These are phyloP conservation scores for Phyllosticta ampelicida DNA, from an alignment of 2,329 filamentous ascomycete genomes.

Conservation along the genomic window DNA sequence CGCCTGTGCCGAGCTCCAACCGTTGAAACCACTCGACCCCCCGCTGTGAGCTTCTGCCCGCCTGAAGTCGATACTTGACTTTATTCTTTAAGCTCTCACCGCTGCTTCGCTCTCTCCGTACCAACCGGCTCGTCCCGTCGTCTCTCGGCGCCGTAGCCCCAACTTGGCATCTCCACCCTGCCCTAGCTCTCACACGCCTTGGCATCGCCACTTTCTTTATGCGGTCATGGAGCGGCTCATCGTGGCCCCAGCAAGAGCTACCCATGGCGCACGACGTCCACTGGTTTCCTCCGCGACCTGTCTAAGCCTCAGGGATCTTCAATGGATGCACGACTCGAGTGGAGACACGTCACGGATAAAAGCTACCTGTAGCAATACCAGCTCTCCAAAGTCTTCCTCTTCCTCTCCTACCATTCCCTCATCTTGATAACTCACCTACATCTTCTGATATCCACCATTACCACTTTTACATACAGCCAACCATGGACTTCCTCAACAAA, in stretches of 20 bases:
- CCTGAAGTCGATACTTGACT: no score
- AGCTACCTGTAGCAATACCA: neutral
- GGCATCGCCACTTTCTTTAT: neutral
- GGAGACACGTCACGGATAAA: neutral
- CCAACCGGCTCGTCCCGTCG: neutral
- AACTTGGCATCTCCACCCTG: neutral
- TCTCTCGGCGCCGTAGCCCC: neutral
- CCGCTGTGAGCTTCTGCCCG: no score
- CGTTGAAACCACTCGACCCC: no score
- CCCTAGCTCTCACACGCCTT: neutral
- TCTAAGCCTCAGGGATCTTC: neutral
- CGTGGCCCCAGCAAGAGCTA: neutral
- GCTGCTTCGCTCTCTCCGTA: neutral
- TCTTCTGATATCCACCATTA: neutral
- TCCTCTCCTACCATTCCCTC: neutral
- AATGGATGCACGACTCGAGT: neutral
- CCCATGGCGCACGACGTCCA: neutral
- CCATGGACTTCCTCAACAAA: conserved; percentile 9
- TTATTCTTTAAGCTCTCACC: neutral
- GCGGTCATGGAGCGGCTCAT: neutral
- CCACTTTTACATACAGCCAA: neutral
- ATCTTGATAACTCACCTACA: neutral
- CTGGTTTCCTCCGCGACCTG: neutral
- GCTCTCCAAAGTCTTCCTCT: neutral
- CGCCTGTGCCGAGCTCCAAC: neutral